phyloP scores from a whole-genome alignment of 768 basidiomycete species.

The Leucogyrophana mollusca region DNA sequence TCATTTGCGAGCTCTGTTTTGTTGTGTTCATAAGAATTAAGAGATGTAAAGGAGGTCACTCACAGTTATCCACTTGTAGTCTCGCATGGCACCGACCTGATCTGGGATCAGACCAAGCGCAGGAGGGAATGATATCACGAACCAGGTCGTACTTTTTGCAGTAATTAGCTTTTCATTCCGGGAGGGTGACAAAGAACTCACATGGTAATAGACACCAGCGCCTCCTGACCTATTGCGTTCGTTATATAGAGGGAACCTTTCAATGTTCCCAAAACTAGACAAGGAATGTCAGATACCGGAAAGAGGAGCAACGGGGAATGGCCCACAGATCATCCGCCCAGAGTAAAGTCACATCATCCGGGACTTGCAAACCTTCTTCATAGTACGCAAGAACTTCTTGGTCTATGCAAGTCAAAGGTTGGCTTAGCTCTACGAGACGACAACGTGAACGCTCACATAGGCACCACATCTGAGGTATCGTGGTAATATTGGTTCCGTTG shows the following conservation, averaged over 20 bases:
- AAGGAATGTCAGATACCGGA: not conserved
- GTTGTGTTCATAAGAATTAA: conserved; percentile 2
- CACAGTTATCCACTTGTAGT: conserved; percentile 74
- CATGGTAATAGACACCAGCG: conserved; percentile 71
- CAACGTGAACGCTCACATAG: conserved; percentile 38
- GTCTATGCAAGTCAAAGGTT: conserved; percentile 19
- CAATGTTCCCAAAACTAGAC: conserved; percentile 65
- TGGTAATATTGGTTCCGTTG: conserved; percentile 41
- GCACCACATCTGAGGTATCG: conserved; percentile 66
- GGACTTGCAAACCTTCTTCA: conserved; percentile 58
- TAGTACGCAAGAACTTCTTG: conserved; percentile 70
- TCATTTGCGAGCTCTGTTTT: conserved; percentile 48
- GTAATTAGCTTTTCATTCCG: conserved; percentile 1
- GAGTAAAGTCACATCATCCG: conserved; percentile 63
- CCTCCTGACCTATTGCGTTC: conserved; percentile 65
- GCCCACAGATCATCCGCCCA: conserved; percentile 74
- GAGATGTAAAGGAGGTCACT: conserved; percentile 12
- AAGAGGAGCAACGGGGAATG: no score
- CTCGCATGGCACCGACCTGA: conserved; percentile 60
- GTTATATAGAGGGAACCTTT: conserved; percentile 51
- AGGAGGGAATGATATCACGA: not conserved
- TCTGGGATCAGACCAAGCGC: not conserved
- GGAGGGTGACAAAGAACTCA: conserved; percentile 20
- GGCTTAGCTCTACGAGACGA: no score
- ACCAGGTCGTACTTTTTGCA: conserved; percentile 13